phyloP scores from a whole-genome alignment of 2,329 filamentous ascomycete genomes.

The Arthrobotrys entomopaga region DNA sequence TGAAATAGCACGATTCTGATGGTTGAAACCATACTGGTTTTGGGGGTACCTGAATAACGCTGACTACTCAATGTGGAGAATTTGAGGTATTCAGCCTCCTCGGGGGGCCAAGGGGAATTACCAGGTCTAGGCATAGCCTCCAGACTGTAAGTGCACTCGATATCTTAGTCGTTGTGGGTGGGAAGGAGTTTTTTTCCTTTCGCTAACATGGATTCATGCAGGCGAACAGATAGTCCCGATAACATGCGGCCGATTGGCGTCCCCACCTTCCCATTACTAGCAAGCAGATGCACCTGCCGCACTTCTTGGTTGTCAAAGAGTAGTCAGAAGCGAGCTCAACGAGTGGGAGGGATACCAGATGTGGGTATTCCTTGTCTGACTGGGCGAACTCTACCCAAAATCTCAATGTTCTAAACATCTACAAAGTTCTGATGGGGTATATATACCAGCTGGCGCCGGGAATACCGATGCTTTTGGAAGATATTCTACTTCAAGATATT shows the following conservation, averaged over 20 bases:
- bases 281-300: slow-evolving; percentile 50
- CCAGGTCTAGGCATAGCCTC: slow-evolving; percentile 4
- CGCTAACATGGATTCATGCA: slow-evolving; percentile 43
- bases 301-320: slow-evolving; percentile 37
- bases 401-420: neutral
- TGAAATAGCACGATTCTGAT: slow-evolving; percentile 12
- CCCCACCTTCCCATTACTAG: slow-evolving; percentile 38
- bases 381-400: neutral
- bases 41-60: neutral
- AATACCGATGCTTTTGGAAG: slow-evolving; percentile 32
- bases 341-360: slow-evolving; percentile 24
- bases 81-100: slow-evolving; percentile 17
- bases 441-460: slow-evolving; percentile 38
- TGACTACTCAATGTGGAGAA: slow-evolving; percentile 2
- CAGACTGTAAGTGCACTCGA: neutral
- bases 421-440: slow-evolving; percentile 29
- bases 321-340: slow-evolving; percentile 47
- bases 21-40: slow-evolving; percentile 4
- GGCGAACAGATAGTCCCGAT: slow-evolving; percentile 44
- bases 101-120: slow-evolving; percentile 10
- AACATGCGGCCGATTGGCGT: slow-evolving; percentile 32
- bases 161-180: slow-evolving; percentile 19
- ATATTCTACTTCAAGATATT: slow-evolving; percentile 37
- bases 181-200: slow-evolving; percentile 27
- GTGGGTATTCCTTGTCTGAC: slow-evolving; percentile 19